A percentile compares a stretch with the other conserved stretches of the same genome.
Evolutionary conservation across 257 asterid genomes (phyloP).

Genomic region (Petunia secreta): DNA sequence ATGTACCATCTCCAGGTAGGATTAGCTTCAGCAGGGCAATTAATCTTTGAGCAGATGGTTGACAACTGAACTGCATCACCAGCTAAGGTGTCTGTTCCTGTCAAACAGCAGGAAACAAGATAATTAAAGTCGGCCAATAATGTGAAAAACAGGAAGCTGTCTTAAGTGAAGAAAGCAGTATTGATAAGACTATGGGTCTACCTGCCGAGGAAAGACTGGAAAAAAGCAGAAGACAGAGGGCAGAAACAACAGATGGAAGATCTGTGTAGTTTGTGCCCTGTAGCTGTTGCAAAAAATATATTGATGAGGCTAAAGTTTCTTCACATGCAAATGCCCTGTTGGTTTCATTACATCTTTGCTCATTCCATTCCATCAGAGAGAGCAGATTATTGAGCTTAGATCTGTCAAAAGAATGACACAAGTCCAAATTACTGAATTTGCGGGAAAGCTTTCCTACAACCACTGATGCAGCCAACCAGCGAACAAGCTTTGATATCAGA

Average conservation of each 20-base stretch:
- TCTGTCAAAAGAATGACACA: constrained; percentile 38
- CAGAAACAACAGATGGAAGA: constrained; percentile 77
- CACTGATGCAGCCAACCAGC: constrained; percentile 87
- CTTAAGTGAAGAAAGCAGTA: not conserved
- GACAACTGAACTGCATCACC: constrained; percentile 44
- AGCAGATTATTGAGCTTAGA: constrained; percentile 44
- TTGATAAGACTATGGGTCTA: constrained; percentile 30
- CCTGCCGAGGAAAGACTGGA: constrained; percentile 56
- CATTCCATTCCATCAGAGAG: constrained; percentile 52
- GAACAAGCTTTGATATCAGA: constrained; percentile 68
- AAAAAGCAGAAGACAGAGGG: constrained; percentile 68
- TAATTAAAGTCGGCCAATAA: constrained; percentile 15
- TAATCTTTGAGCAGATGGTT: constrained; percentile 57
- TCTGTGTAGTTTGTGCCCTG: constrained; percentile 47
- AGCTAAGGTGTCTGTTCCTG: constrained; percentile 46
- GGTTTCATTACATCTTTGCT: constrained; percentile 36
- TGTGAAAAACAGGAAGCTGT: not conserved
- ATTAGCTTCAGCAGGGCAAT: constrained; percentile 74
- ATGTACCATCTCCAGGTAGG: constrained; percentile 90
- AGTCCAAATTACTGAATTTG: constrained; percentile 39
- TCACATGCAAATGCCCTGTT: constrained; percentile 34
- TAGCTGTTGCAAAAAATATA: constrained; percentile 69
- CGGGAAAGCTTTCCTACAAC: constrained; percentile 60
- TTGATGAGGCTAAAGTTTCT: constrained; percentile 58
- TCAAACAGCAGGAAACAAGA: constrained; percentile 25